Evolutionary conservation across 2,329 filamentous ascomycete genomes (phyloP).

Genomic region (Ophiostoma perfectum): DNA sequence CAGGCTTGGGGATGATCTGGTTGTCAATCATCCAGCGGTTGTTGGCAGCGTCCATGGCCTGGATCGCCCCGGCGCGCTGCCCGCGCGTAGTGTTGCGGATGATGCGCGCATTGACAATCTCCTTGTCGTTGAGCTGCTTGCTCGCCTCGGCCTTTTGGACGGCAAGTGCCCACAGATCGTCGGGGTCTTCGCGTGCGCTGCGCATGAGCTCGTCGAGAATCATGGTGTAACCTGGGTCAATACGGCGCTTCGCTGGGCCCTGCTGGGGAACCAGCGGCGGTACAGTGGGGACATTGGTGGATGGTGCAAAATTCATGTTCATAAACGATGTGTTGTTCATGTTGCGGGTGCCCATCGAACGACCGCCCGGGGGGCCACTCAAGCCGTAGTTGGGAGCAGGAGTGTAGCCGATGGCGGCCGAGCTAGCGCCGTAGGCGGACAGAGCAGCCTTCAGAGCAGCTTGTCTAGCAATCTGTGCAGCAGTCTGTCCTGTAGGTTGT

Average conservation of each 20-base stretch:
- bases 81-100: background rate
- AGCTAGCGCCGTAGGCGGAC: no score
- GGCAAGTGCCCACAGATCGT: constrained; percentile 13
- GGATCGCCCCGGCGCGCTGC: background rate
- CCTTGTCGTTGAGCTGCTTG: background rate
- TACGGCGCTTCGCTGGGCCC: background rate
- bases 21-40: background rate
- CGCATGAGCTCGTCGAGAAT: constrained; percentile 1
- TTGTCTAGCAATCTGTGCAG: no score
- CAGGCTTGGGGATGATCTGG: background rate
- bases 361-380: no score
- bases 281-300: no score
- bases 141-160: background rate
- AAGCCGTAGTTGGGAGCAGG: no score
- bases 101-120: background rate
- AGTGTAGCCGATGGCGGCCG: no score
- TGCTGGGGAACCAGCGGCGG: no score
- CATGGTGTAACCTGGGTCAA: background rate
- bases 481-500: no score
- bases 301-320: no score
- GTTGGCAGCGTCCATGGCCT: background rate
- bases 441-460: no score
- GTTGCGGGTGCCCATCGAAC: no score
- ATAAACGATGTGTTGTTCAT: no score
- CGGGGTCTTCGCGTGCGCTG: constrained; percentile 5